Base-by-base conservation (phyloP, 1,139 yeast genomes). In the Suhomyces bokatorum region DNA sequence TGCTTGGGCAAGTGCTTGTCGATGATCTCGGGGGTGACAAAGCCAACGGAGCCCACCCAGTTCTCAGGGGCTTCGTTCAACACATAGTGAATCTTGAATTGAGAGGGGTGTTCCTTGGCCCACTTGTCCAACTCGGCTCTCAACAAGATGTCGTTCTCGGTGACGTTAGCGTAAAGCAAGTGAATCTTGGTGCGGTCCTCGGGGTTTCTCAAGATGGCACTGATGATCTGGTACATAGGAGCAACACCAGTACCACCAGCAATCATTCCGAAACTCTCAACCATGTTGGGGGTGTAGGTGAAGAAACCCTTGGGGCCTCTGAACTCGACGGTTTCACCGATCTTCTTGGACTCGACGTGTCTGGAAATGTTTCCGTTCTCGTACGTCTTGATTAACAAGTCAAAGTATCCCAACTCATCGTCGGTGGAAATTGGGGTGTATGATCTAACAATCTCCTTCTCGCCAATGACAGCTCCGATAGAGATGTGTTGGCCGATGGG, bases 281-380 rank as follows among this genome's bases (percentile, higher is more conserved):
- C 85, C 79, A 87, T 85, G 66, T 89, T 89, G 56, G 95, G 89
- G 45, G 81, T 75, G 71, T 91, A 91, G 50, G 83, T 80, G 76
- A 89, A 91, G 58, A 84, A 83, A 7, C 99, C 99, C 70, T 89
- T 89, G 58, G 99, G 99, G 26, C 99, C 99, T 60, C 90, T 81
- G 49, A 74, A 69, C 39, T 72, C 72, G 43, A 73, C 67, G 39
- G 68, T 61, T 51, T 73, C 78, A 40, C 79, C 79, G 47, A 73
- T 60, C 50, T 70, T 67, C 60, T 90, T 78, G 55, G 79, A 76
- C 41, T 85, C 87, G 45, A 93, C 81, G 62, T 80, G 75, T 62
- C 80, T 83, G 40, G 98, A 87, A 55, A 93, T 83, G 67, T 87
- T 89, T 54, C 99, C 99, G 55, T 83, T 77, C 48, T 89, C 95